phyloP scores from a whole-genome alignment of 768 basidiomycete genomes.

The Leucosporidium creatinivorum region DNA sequence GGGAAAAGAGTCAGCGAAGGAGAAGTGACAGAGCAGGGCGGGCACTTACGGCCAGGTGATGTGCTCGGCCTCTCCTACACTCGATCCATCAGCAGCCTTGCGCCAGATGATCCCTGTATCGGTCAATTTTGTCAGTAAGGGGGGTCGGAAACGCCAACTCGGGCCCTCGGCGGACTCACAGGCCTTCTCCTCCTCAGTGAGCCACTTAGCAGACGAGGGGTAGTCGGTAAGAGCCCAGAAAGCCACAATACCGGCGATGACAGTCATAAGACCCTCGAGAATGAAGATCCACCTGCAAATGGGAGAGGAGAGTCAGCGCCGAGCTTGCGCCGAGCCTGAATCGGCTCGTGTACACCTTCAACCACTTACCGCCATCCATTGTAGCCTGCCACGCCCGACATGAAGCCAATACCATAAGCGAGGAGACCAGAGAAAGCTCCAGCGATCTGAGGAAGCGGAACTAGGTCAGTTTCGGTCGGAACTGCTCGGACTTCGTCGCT shows the following conservation, averaged over 20 bases:
- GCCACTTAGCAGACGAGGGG: neutral
- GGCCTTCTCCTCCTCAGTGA: neutral
- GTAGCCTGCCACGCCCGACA: slow-evolving; percentile 32
- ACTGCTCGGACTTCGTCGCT: no score
- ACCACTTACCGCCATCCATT: slow-evolving; percentile 23
- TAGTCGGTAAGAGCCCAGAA: slow-evolving; percentile 21
- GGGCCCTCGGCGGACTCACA: no score
- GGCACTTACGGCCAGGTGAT: slow-evolving; percentile 13
- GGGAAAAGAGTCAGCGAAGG: no score
- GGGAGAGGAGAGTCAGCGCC: neutral
- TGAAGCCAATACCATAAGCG: slow-evolving; percentile 33
- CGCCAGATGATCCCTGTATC: slow-evolving; percentile 25
- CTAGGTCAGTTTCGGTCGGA: no score
- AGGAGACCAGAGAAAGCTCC: slow-evolving; percentile 31
- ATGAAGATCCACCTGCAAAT: neutral
- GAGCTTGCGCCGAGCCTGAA: no score
- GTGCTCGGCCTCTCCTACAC: slow-evolving; percentile 29
- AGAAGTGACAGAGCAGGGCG: neutral
- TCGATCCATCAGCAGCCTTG: slow-evolving; percentile 25
- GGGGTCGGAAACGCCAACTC: no score
- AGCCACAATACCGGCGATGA: slow-evolving; percentile 24
- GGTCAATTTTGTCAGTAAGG: neutral
- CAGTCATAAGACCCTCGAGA: slow-evolving; percentile 29
- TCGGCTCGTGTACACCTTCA: neutral
- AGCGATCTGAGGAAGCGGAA: slow-evolving; percentile 7